A percentile compares a stretch with the other conserved stretches of the same genome.
Evolutionary conservation across 108 stramenopile species (phyloP).

Genomic region (Nitzschia inconspicua): DNA sequence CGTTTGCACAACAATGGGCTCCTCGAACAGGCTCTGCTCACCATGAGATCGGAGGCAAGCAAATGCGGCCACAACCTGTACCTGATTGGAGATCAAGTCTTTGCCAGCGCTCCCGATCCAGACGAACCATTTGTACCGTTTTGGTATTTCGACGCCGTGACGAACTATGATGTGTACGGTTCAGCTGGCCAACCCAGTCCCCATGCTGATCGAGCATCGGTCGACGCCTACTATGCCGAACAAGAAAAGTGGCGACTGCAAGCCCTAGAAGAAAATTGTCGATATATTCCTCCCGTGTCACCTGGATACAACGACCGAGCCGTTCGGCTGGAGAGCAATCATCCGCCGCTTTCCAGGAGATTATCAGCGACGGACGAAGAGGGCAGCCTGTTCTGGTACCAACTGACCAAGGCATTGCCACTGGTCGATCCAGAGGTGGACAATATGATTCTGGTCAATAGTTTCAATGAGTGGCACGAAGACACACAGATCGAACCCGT

Average conservation of each 20-base stretch:
- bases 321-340: constrained; percentile 26
- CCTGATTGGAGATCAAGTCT: constrained; percentile 43
- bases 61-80: constrained; percentile 36
- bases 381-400: constrained; percentile 30
- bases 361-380: constrained; percentile 15
- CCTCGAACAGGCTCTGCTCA: constrained; percentile 11
- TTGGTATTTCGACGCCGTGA: constrained; percentile 41
- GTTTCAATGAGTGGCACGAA: constrained; percentile 53
- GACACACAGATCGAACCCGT: constrained; percentile 47
- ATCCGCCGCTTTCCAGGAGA: constrained; percentile 32
- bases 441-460: constrained; percentile 36
- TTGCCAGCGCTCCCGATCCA: constrained; percentile 14
- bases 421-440: constrained; percentile 26
- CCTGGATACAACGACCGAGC: constrained; percentile 42
- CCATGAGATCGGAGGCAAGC: constrained; percentile 19
- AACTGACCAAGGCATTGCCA: constrained; percentile 20
- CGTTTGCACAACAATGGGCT: constrained; percentile 8
- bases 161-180: constrained; percentile 50
- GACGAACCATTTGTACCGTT: constrained; percentile 8
- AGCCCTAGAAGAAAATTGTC: constrained; percentile 26
- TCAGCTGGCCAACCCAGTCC: constrained; percentile 14
- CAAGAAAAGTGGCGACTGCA: constrained; percentile 23
- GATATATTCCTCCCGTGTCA: constrained; percentile 34
- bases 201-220: constrained; percentile 13
- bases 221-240: constrained; percentile 18